Evolutionary conservation across 306 rosid species (phyloP), one percentile per base, ranked within the genome.

Genomic region (Cicer yamashitae): DNA sequence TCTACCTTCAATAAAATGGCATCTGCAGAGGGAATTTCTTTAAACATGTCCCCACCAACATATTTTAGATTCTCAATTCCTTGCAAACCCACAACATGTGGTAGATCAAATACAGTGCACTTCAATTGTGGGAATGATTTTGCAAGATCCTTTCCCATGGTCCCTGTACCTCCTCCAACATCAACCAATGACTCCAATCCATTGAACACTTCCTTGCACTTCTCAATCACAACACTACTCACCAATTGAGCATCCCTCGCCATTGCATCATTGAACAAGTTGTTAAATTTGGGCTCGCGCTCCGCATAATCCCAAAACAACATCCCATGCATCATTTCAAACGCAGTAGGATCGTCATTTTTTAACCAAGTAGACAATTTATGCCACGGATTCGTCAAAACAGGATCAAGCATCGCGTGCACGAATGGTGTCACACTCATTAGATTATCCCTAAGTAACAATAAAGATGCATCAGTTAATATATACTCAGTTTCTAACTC

Each of bases 151-250:
- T 53, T 53, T 53, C 6, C 11, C 59, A 17, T 17, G 12, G 30
- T 17, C 6, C 30, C 59, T 15, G 34, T 7, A 6, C 59, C 59
- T 53, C 59, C 59, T 53, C 12, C 59, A 53, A 53, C 59, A 17
- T 53, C 59, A 53, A 53, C 59, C 59, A 53, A 53, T 53, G 59
- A 53, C 59, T 53, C 59, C 2, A 53, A 17, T 53, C 11, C 59
- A 17, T 53, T 8, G 59, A 53, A 53, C 59, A 53, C 6, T 7
- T 5, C 30, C 30, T 3, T 17, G 10, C 11, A 7, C 34, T 53
- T 17, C 6, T 53, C 59, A 53, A 53, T 8, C 30, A 53, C 2
- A 6, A 8, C 1, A 53, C 1, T 0, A 0, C 2, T 0, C 4
- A 53, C 6, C 3, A 53, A 52, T 15, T 0, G 0, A 52, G 11